A percentile compares a stretch with the other conserved stretches of the same genome.
Conservation (phyloP, 441 rosid genomes). For the Bocquillonia castaneifolia region DNA sequence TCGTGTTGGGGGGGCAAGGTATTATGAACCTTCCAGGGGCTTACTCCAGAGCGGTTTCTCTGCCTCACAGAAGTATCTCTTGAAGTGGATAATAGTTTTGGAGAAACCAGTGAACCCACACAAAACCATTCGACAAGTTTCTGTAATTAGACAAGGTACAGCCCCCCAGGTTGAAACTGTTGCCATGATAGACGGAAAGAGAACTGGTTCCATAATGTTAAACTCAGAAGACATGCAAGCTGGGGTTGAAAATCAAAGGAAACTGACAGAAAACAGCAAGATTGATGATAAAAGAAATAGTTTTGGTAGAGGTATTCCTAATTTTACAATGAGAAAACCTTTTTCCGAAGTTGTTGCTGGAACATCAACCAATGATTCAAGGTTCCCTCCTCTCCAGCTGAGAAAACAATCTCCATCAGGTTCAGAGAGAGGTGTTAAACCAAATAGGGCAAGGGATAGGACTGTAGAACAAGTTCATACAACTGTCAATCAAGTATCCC, state of each 20-base stretch:
- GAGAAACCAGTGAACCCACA: constrained; percentile 41
- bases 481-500: constrained; percentile 39
- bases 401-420: constrained; percentile 41
- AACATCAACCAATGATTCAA: constrained; percentile 50
- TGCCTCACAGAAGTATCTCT: constrained; percentile 52
- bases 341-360: constrained; percentile 91
- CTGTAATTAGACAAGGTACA: constrained; percentile 27
- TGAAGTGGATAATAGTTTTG: constrained; percentile 49
- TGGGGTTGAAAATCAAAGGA: constrained; percentile 36
- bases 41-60: constrained; percentile 77
- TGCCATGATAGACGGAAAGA: constrained; percentile 29
- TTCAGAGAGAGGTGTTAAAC: constrained; percentile 42
- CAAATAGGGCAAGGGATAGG: constrained; percentile 33
- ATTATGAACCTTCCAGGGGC: constrained; percentile 71
- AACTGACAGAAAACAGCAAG: constrained; percentile 33
- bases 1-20: constrained; percentile 62
- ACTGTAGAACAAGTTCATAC: constrained; percentile 30
- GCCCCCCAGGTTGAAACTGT: constrained; percentile 27
- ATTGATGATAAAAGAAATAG: constrained; percentile 43
- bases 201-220: constrained; percentile 30
- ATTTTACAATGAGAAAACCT: constrained; percentile 65
- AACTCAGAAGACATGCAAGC: constrained; percentile 25
- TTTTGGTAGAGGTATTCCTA: constrained; percentile 65
- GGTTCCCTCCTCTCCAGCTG: constrained; percentile 70
- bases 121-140: constrained; percentile 31